Conservation (phyloP, 345 rosid species). For the Stellera chamaejasme region DNA sequence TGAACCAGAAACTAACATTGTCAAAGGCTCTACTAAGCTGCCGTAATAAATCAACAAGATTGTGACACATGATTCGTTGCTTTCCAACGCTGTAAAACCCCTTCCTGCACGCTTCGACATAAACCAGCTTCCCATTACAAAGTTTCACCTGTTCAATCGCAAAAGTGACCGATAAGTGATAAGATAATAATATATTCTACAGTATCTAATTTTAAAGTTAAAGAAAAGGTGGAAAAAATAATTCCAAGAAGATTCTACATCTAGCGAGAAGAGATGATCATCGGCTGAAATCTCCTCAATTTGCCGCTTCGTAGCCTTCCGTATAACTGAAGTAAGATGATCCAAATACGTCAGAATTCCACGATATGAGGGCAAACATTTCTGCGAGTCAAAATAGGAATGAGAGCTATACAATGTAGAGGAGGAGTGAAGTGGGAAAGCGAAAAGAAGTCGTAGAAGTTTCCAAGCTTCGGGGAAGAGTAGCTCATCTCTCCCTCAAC, state of each 20-base stretch:
- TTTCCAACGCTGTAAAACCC: conserved; percentile 81
- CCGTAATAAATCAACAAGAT: conserved; percentile 84
- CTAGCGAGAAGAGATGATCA: conserved; percentile 83
- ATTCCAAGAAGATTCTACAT: conserved; percentile 34
- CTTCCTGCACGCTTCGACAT: conserved; percentile 70
- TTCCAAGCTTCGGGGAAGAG: conserved; percentile 76
- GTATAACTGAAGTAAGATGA: conserved; percentile 41
- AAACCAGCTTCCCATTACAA: conserved; percentile 87
- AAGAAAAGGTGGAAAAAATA: background rate
- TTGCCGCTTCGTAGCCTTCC: conserved; percentile 43
- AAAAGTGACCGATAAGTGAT: background rate
- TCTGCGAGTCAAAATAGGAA: conserved; percentile 3
- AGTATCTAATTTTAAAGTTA: background rate
- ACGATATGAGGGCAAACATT: background rate
- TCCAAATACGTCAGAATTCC: conserved; percentile 10
- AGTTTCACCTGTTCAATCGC: conserved; percentile 62
- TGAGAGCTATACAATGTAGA: conserved; percentile 54
- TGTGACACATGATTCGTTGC: conserved; percentile 68
- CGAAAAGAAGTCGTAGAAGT: conserved; percentile 91
- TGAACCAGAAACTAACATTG: conserved; percentile 36
- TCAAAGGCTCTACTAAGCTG: conserved; percentile 91
- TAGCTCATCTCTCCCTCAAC: conserved; percentile 66
- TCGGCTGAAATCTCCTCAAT: conserved; percentile 49
- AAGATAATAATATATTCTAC: background rate
- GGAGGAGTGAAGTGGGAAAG: conserved; percentile 90